phyloP scores from a whole-genome alignment of 176 grass and related monocot genomes.

The Elaeis guineensis region DNA sequence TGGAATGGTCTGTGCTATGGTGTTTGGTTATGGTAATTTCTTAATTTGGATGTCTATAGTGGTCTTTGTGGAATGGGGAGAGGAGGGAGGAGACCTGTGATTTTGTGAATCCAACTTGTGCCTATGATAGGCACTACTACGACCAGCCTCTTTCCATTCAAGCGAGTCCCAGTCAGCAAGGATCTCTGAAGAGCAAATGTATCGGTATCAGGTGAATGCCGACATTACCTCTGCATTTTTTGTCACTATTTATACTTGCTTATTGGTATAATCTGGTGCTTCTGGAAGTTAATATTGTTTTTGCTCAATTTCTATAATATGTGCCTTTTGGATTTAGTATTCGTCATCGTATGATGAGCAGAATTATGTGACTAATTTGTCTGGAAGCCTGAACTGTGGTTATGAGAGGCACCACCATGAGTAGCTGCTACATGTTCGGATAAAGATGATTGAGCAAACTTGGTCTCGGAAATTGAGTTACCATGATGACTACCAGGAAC shows the following conservation, averaged over 20 bases:
- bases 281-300: too few species aligned
- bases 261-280: too few species aligned
- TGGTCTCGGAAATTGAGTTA: conserved; percentile 51
- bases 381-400: conserved; percentile 31
- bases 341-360: conserved; percentile 15
- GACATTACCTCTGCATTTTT: neutral
- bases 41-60: neutral
- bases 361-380: conserved; percentile 23
- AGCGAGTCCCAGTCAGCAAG: conserved; percentile 12
- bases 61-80: neutral
- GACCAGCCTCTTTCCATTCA: conserved; percentile 21
- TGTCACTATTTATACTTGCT: too few species aligned
- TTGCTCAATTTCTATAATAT: too few species aligned
- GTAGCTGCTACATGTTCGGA: conserved; percentile 40
- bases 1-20: too few species aligned
- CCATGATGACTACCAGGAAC: conserved; percentile 27
- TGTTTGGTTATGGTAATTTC: too few species aligned
- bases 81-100: neutral
- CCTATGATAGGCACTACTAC: conserved; percentile 22
- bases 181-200: conserved; percentile 23
- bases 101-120: conserved; percentile 15
- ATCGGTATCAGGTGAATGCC: conserved; percentile 35
- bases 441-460: conserved; percentile 37
- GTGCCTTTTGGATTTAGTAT: neutral
- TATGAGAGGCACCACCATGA: conserved; percentile 51